phyloP scores from a whole-genome alignment of 164 flowering plant genomes.

The Tetrastigma voinierianum region DNA sequence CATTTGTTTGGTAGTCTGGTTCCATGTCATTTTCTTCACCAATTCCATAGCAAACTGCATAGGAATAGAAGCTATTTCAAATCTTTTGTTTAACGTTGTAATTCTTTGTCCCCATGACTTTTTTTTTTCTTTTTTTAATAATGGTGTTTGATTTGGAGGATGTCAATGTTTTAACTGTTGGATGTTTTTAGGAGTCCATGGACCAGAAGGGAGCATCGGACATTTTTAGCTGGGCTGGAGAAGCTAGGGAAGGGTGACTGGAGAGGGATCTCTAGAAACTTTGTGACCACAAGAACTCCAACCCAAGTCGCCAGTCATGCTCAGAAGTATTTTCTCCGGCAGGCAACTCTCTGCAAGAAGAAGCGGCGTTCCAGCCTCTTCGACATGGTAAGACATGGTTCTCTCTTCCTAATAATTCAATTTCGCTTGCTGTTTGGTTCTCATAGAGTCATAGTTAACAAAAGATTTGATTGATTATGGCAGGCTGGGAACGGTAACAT shows the following conservation, averaged over 20 bases:
- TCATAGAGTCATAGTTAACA: neutral
- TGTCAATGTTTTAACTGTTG: neutral
- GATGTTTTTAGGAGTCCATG: constrained; percentile 64
- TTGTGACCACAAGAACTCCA: constrained; percentile 75
- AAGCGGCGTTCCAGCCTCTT: constrained; percentile 84
- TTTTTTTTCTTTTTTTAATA: no score
- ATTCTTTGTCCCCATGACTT: no score
- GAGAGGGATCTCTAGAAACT: constrained; percentile 85
- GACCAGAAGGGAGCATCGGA: constrained; percentile 84
- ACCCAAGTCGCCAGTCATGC: constrained; percentile 97
- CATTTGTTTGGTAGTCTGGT: neutral
- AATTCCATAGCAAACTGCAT: neutral
- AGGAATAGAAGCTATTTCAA: no score
- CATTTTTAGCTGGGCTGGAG: constrained; percentile 69
- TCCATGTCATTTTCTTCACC: neutral
- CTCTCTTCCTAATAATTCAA: neutral
- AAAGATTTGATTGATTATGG: neutral
- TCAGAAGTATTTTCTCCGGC: constrained; percentile 84
- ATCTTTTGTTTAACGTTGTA: no score
- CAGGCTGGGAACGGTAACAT: constrained; percentile 28
- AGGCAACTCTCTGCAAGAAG: constrained; percentile 49
- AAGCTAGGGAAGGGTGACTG: constrained; percentile 88
- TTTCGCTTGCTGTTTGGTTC: neutral
- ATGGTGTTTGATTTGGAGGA: no score
- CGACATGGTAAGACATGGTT: constrained; percentile 57